A percentile compares a stretch with the other conserved stretches of the same genome.
phyloP scores from a whole-genome alignment of 2,329 filamentous ascomycete genomes.

The Colletotrichum lupini region DNA sequence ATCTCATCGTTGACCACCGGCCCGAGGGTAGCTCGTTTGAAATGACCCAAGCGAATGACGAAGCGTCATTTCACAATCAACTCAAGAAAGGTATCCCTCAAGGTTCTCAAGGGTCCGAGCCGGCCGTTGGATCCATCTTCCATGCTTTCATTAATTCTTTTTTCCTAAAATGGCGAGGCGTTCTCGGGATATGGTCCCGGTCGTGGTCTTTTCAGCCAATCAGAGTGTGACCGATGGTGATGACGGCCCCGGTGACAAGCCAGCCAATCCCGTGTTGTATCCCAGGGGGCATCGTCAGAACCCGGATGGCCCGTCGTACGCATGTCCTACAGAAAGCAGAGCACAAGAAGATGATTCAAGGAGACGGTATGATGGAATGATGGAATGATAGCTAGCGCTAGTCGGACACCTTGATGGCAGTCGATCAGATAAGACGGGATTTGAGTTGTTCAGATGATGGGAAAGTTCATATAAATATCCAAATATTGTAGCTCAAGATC shows the following conservation, averaged over 20 bases:
- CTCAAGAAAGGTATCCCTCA: conserved; percentile 5
- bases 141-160: conserved; percentile 1
- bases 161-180: conserved; percentile 1
- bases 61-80: neutral
- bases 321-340: neutral
- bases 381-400: neutral
- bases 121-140: neutral
- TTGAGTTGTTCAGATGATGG: neutral
- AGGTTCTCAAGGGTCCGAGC: conserved; percentile 16
- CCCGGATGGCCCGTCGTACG: conserved; percentile 24
- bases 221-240: conserved; percentile 21
- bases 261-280: conserved; percentile 29
- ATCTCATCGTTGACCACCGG: too few relatives aligned
- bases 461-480: conserved; percentile 10
- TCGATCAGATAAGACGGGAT: too few relatives aligned
- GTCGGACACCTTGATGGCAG: conserved; percentile 30
- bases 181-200: neutral
- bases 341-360: neutral
- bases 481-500: neutral
- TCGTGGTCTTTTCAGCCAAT: conserved; percentile 10
- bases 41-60: neutral
- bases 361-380: neutral
- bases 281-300: conserved; percentile 13
- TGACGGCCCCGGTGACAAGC: conserved; percentile 18
- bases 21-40: neutral